Evolutionary conservation across 2,329 filamentous ascomycete genomes (phyloP).

Genomic region (Aspergillus sp.): DNA sequence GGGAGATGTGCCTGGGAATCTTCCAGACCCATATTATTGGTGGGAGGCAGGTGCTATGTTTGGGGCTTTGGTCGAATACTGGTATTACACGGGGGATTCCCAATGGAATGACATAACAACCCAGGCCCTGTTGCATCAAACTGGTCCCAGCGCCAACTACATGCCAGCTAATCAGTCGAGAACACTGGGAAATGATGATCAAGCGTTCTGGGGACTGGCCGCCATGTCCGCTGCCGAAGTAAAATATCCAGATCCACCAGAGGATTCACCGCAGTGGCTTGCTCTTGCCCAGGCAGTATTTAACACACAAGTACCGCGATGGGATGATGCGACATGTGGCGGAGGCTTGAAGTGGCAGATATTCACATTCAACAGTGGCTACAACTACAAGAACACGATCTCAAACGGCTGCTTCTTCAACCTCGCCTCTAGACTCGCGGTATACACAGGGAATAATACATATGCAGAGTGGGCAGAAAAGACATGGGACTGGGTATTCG

Average conservation of each 20-base stretch:
- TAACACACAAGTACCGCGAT: slow-evolving; percentile 66
- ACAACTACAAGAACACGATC: slow-evolving; percentile 8
- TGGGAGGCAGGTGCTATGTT: slow-evolving; percentile 30
- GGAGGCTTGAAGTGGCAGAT: slow-evolving; percentile 55
- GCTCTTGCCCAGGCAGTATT: slow-evolving; percentile 70
- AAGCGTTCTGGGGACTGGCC: slow-evolving; percentile 74
- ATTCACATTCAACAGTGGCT: slow-evolving; percentile 9
- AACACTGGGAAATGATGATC: slow-evolving; percentile 44
- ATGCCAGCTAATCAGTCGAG: slow-evolving; percentile 57
- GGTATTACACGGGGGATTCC: slow-evolving; percentile 25
- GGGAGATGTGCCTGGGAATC: slow-evolving; percentile 42
- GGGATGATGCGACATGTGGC: slow-evolving; percentile 60
- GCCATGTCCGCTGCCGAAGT: slow-evolving; percentile 72
- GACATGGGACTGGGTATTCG: slow-evolving; percentile 52
- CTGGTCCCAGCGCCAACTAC: slow-evolving; percentile 65
- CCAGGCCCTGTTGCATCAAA: slow-evolving; percentile 66
- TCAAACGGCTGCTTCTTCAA: slow-evolving; percentile 13
- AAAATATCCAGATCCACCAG: slow-evolving; percentile 63
- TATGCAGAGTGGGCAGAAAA: slow-evolving; percentile 59
- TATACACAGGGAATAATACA: slow-evolving; percentile 9
- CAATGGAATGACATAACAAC: slow-evolving; percentile 37
- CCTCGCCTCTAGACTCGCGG: slow-evolving; percentile 9
- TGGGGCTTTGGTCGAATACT: slow-evolving; percentile 25
- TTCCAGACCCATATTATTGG: slow-evolving; percentile 39
- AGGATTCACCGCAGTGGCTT: slow-evolving; percentile 64